Conservation (phyloP, 202 grass and related monocot genomes). For the Zizania palustris region DNA sequence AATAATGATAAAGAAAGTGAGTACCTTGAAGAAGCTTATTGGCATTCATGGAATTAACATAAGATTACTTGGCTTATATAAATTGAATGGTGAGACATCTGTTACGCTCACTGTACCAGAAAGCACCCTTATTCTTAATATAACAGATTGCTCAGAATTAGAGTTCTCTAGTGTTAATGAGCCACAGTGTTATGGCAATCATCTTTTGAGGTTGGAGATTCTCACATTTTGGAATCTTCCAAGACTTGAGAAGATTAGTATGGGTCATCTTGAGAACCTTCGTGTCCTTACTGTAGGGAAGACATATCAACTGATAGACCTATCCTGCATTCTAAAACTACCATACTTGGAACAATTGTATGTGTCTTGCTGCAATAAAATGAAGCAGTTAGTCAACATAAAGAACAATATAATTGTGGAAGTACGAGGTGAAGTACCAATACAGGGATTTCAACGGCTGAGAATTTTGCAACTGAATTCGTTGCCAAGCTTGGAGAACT, state of each 20-base stretch:
- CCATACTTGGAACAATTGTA: constrained; percentile 25
- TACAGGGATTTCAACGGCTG: constrained; percentile 10
- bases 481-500: constrained; percentile 23
- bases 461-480: constrained; percentile 40
- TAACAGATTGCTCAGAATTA: constrained; percentile 25
- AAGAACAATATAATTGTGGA: background rate
- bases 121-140: constrained; percentile 38
- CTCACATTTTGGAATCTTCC: constrained; percentile 44
- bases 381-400: constrained; percentile 37
- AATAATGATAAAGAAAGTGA: constrained; percentile 35
- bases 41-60: background rate
- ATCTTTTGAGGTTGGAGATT: constrained; percentile 11
- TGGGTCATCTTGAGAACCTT: constrained; percentile 6
- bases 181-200: background rate
- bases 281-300: constrained; percentile 30
- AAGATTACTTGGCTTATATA: constrained; percentile 42
- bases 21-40: constrained; percentile 37
- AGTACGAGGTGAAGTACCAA: background rate
- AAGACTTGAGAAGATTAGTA: constrained; percentile 30
- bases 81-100: constrained; percentile 32
- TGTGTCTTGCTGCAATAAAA: constrained; percentile 32
- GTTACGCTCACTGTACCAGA: constrained; percentile 32
- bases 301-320: constrained; percentile 23
- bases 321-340: constrained; percentile 34
- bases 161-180: constrained; percentile 20